Conservation (phyloP, 208 protist genomes). For the Crithidia expoeki region DNA sequence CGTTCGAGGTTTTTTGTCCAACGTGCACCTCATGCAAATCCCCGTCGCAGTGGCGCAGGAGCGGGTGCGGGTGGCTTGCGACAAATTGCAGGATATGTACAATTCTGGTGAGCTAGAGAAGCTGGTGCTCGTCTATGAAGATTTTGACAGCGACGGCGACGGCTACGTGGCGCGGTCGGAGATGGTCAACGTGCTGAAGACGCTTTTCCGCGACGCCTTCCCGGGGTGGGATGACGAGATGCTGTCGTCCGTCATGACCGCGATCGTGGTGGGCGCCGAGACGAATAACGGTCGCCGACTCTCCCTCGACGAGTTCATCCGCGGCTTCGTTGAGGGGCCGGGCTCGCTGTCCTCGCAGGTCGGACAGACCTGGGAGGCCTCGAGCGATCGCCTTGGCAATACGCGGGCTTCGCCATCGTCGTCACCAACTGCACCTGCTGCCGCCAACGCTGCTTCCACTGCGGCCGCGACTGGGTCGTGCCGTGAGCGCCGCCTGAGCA, state of each 20-base stretch:
- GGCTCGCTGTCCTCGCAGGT: constrained; percentile 28
- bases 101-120: constrained; percentile 65
- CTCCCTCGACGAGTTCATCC: constrained; percentile 73
- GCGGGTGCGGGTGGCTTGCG: constrained; percentile 52
- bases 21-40: constrained; percentile 61
- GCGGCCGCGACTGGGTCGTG: neutral
- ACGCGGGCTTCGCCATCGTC: neutral
- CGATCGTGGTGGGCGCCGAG: constrained; percentile 60
- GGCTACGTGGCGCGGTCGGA: constrained; percentile 56
- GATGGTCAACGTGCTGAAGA: constrained; percentile 54
- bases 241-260: constrained; percentile 64
- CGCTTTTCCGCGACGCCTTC: constrained; percentile 70
- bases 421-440: neutral
- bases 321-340: constrained; percentile 60
- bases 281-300: constrained; percentile 44
- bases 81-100: constrained; percentile 58
- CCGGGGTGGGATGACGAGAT: constrained; percentile 68
- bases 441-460: neutral
- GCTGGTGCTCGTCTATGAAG: constrained; percentile 44
- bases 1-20: constrained; percentile 59
- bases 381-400: neutral
- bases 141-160: constrained; percentile 41
- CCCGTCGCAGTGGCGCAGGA: constrained; percentile 62
- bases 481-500: constrained; percentile 11
- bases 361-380: constrained; percentile 17